Conservation (phyloP, 1,284 basidiomycete genomes). For the Ustilago cynodontis region DNA sequence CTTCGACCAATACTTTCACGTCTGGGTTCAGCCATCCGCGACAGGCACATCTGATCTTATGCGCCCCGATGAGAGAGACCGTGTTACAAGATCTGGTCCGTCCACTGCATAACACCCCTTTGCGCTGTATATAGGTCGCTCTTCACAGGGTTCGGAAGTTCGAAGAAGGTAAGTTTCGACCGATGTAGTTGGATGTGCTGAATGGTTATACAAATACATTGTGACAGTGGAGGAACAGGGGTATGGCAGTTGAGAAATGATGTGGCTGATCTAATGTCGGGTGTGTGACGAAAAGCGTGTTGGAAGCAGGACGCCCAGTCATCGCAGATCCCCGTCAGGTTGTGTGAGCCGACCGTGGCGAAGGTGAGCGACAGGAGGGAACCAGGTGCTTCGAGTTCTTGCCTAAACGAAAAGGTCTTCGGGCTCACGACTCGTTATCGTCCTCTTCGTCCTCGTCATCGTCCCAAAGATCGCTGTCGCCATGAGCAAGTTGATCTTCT, state of each 20-base stretch:
- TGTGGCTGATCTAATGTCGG: background rate
- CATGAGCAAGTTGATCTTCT: constrained; percentile 15
- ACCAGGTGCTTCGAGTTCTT: background rate
- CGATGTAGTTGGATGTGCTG: background rate
- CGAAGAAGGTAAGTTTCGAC: too few species aligned
- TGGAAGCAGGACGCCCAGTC: too few species aligned
- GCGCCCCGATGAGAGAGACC: too few species aligned
- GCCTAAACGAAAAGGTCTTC: background rate
- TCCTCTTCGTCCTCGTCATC: constrained; percentile 29
- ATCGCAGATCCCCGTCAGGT: too few species aligned
- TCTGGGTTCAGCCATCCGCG: too few species aligned
- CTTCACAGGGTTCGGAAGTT: background rate
- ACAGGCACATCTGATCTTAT: too few species aligned
- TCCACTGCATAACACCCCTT: too few species aligned
- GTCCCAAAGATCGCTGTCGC: constrained; percentile 54
- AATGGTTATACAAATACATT: background rate
- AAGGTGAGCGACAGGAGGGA: background rate
- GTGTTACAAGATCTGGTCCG: too few species aligned
- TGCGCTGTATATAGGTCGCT: too few species aligned
- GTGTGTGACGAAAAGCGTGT: too few species aligned
- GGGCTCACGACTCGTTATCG: background rate
- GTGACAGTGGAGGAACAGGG: background rate
- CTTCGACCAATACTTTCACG: background rate
- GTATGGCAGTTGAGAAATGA: background rate
- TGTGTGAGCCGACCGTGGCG: background rate